phyloP scores from a whole-genome alignment of 306 rosid species.

The Quercus berberidifolia region DNA sequence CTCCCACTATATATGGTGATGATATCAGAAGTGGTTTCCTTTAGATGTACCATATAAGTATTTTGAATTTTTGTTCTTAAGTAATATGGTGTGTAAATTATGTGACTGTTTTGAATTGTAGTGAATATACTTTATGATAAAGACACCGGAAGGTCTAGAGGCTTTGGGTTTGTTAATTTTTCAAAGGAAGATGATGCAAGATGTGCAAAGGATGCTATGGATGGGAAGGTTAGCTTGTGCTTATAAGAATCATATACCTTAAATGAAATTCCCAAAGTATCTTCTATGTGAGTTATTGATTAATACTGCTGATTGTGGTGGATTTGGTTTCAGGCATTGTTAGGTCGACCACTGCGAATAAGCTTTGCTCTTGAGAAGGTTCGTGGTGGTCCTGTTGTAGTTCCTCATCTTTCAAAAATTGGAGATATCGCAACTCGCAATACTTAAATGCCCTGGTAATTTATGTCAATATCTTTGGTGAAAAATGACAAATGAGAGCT shows the following conservation, averaged over 20 bases:
- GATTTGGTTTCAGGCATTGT: constrained; percentile 57
- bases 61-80: constrained; percentile 1
- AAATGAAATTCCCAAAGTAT: neutral
- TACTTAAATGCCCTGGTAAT: constrained; percentile 11
- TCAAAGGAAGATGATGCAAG: constrained; percentile 58
- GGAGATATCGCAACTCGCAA: constrained; percentile 17
- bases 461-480: neutral
- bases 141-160: constrained; percentile 86
- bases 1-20: neutral
- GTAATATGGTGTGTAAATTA: constrained; percentile 3
- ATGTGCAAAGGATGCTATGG: constrained; percentile 88
- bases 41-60: neutral
- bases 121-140: constrained; percentile 76
- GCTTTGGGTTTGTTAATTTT: constrained; percentile 84
- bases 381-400: constrained; percentile 74
- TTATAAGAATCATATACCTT: neutral
- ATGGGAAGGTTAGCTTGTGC: constrained; percentile 62
- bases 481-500: neutral
- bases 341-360: constrained; percentile 82
- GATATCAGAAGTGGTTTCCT: neutral
- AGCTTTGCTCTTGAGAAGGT: constrained; percentile 69
- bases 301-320: constrained; percentile 10
- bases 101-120: constrained; percentile 14
- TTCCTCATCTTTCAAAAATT: constrained; percentile 59
- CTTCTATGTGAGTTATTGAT: neutral